Evolutionary conservation across 805 yeast species (phyloP).

Genomic region (Maudiozyma serrabonitensis): DNA sequence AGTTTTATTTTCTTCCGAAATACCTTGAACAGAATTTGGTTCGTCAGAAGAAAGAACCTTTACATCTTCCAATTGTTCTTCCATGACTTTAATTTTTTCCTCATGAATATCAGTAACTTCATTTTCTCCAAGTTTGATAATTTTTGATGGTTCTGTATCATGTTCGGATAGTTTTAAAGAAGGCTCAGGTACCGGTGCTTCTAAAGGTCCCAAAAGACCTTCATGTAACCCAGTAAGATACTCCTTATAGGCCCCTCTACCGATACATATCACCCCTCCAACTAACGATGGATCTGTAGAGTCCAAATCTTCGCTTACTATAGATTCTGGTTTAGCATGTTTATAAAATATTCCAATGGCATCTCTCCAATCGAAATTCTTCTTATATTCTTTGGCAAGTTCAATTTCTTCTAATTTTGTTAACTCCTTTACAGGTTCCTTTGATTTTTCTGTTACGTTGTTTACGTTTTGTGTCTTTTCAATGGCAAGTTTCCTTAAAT

Average conservation of each 20-base stretch:
- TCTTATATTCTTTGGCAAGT: slow-evolving; percentile 15
- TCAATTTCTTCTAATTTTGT: slow-evolving; percentile 5
- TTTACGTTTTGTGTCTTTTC: background rate
- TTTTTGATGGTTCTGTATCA: background rate
- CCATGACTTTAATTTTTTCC: background rate
- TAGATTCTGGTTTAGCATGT: slow-evolving; percentile 20
- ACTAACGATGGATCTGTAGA: slow-evolving; percentile 36
- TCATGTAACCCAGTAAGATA: slow-evolving; percentile 86
- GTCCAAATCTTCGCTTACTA: slow-evolving; percentile 39
- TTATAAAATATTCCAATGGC: slow-evolving; percentile 50
- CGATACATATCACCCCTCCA: slow-evolving; percentile 87
- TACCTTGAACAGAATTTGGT: background rate
- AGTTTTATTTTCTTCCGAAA: slow-evolving; percentile 2
- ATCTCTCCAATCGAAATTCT: slow-evolving; percentile 33
- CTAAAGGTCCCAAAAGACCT: slow-evolving; percentile 88
- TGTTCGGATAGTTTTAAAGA: slow-evolving; percentile 6
- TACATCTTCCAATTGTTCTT: background rate
- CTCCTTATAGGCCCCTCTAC: slow-evolving; percentile 94
- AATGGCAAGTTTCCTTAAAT: slow-evolving; percentile 38
- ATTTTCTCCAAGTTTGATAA: slow-evolving; percentile 8
- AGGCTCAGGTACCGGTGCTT: slow-evolving; percentile 31
- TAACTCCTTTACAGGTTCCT: slow-evolving; percentile 9
- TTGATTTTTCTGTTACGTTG: slow-evolving; percentile 22
- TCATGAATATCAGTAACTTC: background rate
- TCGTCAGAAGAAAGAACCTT: background rate